Conservation (phyloP, 208 protist species). For the Acanthamoeba castellanii region DNA sequence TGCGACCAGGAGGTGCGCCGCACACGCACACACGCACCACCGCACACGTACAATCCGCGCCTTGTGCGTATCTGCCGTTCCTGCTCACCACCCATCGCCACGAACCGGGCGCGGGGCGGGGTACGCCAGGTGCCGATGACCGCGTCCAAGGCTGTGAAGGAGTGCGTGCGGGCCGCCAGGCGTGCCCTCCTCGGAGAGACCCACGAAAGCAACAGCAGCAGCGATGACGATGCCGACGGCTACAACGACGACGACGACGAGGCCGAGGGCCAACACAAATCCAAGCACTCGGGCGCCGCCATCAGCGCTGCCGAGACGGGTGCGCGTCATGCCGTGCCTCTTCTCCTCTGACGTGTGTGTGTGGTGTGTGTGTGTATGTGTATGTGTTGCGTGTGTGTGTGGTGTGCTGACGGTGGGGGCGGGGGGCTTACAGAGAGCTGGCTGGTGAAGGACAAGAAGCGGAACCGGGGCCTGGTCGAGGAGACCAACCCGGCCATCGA, state of each 20-base stretch:
- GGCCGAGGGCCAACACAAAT: background rate
- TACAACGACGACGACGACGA: background rate
- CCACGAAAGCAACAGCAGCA: background rate
- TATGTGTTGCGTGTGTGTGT: too few relatives aligned
- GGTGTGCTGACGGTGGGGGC: too few relatives aligned
- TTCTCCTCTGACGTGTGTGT: background rate
- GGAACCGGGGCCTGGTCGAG: background rate
- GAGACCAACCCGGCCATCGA: background rate
- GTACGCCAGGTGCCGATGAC: background rate
- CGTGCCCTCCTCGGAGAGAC: background rate
- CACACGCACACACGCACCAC: background rate
- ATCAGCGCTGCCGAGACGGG: too few relatives aligned
- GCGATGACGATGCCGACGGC: background rate
- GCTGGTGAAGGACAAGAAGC: background rate
- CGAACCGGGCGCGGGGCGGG: background rate
- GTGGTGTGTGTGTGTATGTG: too few relatives aligned
- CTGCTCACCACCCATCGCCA: background rate
- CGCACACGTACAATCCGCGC: background rate
- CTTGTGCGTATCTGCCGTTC: background rate
- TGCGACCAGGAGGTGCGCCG: constrained; percentile 52
- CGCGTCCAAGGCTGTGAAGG: background rate
- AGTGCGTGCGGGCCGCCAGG: background rate
- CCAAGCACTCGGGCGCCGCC: background rate
- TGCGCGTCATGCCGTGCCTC: too few relatives aligned
- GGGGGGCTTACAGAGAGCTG: background rate